Base-by-base conservation (phyloP, 148 eudicot species). In the Camellia sinensis region DNA sequence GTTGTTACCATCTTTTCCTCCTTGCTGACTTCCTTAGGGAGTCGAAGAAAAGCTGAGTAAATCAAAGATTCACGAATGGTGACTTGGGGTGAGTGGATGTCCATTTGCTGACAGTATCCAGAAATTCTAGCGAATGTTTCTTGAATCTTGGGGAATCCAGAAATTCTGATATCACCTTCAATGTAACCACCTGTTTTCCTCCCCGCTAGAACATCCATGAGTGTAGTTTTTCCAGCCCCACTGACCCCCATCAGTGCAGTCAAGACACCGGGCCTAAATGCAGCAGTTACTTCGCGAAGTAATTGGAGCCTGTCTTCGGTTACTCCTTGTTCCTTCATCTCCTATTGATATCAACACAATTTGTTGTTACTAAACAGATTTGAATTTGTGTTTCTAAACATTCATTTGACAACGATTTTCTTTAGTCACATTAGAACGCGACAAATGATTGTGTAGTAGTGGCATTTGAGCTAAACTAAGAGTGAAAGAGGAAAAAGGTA, bases 241-340 rank as follows among this genome's bases (percentile, higher is more conserved):
- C 90, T 88, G 7, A 85, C 79, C 60, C 90, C 90, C 88, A 88
- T 85, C 60, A 88, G 67, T 54, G 90, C 90, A 29, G 88, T 88
- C 61, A 88, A 37, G 62, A 88, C 83, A 62, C 90, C 90, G 4
- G 90, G 90, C 75, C 84, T 81, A 67, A 88, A 88, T 50, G 88
- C 78, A 45, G 87, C 87, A 1, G 88, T 85, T 61, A 88, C 86
- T 22, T 85, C 84, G n/a, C 82, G 57, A 50, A 88, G 88, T 54
- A 88, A 67, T 44, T 88, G 88, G 44, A 88, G 80, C 61, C 57
- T 88, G 13, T 83, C 82, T 63, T 83, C 81, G 45, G 83, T 68
- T 10, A 85, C 79, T 67, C 89, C 90, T 75, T 87, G 85, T 64
- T 80, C 87, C 77, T 80, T 87, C 89, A 87, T 87, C 63, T 85